A percentile compares a stretch with the other conserved stretches of the same genome.
Evolutionary conservation across 345 rosid species (phyloP).

Genomic region (Aurinia saxatilis): DNA sequence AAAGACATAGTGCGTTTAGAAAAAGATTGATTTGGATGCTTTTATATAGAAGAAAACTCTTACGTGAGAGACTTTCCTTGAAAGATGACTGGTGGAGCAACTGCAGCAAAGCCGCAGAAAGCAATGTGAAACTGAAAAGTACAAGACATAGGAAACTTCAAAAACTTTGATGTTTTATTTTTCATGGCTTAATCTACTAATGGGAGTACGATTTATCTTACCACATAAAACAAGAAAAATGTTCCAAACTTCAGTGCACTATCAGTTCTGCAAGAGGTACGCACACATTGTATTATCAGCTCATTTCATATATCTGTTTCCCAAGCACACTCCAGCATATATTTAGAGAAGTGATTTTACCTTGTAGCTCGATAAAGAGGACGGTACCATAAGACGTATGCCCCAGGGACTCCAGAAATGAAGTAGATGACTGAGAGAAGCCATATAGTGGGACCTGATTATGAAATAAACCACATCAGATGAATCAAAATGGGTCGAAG

Average conservation of each 20-base stretch:
- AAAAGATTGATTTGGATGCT: constrained; percentile 1
- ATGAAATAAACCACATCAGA: constrained; percentile 13
- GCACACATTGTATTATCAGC: background rate
- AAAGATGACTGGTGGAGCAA: constrained; percentile 93
- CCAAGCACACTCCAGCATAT: background rate
- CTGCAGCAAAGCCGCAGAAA: constrained; percentile 75
- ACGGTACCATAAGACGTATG: constrained; percentile 82
- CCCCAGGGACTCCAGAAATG: constrained; percentile 89
- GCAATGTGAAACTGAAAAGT: constrained; percentile 70
- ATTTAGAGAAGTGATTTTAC: constrained; percentile 32
- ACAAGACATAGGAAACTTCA: constrained; percentile 11
- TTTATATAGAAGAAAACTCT: constrained; percentile 25
- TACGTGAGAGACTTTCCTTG: constrained; percentile 96
- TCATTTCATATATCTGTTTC: background rate
- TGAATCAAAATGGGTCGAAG: background rate
- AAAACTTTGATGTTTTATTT: background rate
- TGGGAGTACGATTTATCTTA: constrained; percentile 29
- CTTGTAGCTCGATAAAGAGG: constrained; percentile 97
- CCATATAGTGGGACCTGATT: constrained; percentile 84
- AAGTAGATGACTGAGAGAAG: constrained; percentile 88
- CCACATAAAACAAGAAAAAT: constrained; percentile 78
- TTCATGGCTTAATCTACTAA: background rate
- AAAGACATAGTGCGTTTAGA: background rate
- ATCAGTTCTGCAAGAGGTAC: constrained; percentile 70
- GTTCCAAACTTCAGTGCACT: constrained; percentile 94